These are phyloP conservation scores for Begonia fuchsioides DNA, from an alignment of 306 rosid species.

Conservation along the genomic window DNA sequence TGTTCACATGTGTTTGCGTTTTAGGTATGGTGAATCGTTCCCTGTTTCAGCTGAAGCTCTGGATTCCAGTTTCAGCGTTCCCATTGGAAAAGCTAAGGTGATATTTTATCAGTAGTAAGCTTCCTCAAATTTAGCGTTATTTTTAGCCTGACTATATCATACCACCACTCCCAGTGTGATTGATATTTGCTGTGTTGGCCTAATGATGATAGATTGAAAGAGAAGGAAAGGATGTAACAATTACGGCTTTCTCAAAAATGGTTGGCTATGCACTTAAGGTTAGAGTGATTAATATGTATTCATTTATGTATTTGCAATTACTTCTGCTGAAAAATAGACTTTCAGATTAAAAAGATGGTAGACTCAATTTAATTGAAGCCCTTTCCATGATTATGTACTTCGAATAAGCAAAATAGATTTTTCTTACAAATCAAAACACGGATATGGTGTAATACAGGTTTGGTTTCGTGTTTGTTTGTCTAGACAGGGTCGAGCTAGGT, in stretches of 20 bases:
- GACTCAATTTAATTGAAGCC: too few species aligned
- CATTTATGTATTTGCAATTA: too few species aligned
- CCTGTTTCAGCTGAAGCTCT: slow-evolving; percentile 92
- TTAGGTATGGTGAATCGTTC: slow-evolving; percentile 92
- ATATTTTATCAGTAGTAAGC: slow-evolving; percentile 10
- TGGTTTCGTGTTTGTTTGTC: too few species aligned
- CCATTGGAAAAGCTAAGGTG: slow-evolving; percentile 99
- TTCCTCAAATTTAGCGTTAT: slow-evolving; percentile 4
- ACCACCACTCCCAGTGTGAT: slow-evolving; percentile 3
- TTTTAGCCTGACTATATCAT: slow-evolving; percentile 5
- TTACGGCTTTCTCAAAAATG: slow-evolving; percentile 91
- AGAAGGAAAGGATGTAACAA: slow-evolving; percentile 97
- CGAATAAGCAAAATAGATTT: too few species aligned
- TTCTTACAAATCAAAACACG: too few species aligned
- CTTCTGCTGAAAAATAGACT: too few species aligned
- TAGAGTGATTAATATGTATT: too few species aligned
- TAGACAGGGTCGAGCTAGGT: too few species aligned
- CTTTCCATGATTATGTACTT: too few species aligned
- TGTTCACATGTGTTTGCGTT: slow-evolving; percentile 19
- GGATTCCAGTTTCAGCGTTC: slow-evolving; percentile 92
- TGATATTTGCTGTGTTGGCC: slow-evolving; percentile 9
- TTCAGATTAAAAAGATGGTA: too few species aligned
- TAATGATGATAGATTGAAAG: slow-evolving; percentile 54
- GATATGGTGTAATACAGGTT: too few species aligned
- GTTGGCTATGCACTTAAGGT: slow-evolving; percentile 83